Evolutionary conservation across 73 alveolate species (phyloP).

Genomic region (Paramecium octaurelia): DNA sequence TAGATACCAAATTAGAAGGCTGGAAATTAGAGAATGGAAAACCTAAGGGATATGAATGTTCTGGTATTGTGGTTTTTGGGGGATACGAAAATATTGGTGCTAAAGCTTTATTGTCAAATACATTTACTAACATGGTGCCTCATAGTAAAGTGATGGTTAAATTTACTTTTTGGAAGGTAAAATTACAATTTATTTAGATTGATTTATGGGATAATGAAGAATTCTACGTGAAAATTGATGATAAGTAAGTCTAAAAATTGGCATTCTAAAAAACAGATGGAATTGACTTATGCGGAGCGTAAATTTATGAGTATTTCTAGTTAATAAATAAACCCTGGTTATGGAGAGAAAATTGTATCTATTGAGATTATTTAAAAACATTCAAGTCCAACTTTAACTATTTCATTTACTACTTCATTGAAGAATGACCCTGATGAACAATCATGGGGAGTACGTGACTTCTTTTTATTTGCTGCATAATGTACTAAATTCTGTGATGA

Average conservation of each 20-base stretch:
- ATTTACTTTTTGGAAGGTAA: slow-evolving; percentile 25
- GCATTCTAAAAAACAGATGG: slow-evolving; percentile 46
- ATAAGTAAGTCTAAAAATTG: neutral
- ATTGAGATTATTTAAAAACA: neutral
- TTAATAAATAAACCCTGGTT: slow-evolving; percentile 18
- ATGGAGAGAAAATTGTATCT: slow-evolving; percentile 8
- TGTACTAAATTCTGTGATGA: slow-evolving; percentile 35
- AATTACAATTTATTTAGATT: neutral
- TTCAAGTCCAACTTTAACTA: neutral
- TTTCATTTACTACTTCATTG: neutral
- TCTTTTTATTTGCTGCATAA: slow-evolving; percentile 31
- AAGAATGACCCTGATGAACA: neutral
- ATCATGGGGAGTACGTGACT: slow-evolving; percentile 49
- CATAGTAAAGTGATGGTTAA: slow-evolving; percentile 24
- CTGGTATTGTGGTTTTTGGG: slow-evolving; percentile 42
- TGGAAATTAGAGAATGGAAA: slow-evolving; percentile 37
- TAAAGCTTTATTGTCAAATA: neutral
- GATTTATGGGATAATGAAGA: slow-evolving; percentile 48
- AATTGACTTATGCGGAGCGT: slow-evolving; percentile 47
- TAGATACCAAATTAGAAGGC: neutral
- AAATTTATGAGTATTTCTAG: neutral
- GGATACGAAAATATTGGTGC: slow-evolving; percentile 41
- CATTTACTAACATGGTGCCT: neutral
- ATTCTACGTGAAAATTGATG: slow-evolving; percentile 21
- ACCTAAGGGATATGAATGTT: slow-evolving; percentile 2